Conservation (phyloP, 768 basidiomycete genomes). For the Amanita jacksonii region DNA sequence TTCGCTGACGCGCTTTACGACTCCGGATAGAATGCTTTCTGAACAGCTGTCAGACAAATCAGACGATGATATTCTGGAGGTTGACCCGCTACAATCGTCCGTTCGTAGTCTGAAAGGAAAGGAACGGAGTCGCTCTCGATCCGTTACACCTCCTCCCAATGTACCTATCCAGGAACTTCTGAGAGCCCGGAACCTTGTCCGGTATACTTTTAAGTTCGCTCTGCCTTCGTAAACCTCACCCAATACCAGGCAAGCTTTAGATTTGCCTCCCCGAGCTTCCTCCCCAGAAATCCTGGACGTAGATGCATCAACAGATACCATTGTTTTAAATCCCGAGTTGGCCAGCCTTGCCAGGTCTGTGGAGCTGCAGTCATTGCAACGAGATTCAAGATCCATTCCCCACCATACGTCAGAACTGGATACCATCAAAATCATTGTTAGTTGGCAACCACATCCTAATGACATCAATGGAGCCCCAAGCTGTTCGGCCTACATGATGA, state of each 20-base stretch:
- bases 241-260: constrained; percentile 37
- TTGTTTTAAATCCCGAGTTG: constrained; percentile 54
- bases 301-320: constrained; percentile 38
- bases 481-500: constrained; percentile 45
- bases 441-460: constrained; percentile 59
- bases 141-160: constrained; percentile 69
- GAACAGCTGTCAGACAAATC: constrained; percentile 34
- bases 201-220: constrained; percentile 27
- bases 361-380: constrained; percentile 14
- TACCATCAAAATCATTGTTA: constrained; percentile 43
- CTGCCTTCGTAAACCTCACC: neutral
- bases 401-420: constrained; percentile 25
- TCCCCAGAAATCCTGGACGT: constrained; percentile 36
- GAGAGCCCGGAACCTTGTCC: constrained; percentile 48
- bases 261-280: constrained; percentile 26
- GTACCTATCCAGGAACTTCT: constrained; percentile 44
- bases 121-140: constrained; percentile 52
- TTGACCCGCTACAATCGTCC: constrained; percentile 20
- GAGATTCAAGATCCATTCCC: constrained; percentile 15
- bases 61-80: constrained; percentile 34
- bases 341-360: constrained; percentile 38
- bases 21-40: constrained; percentile 31
- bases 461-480: constrained; percentile 29
- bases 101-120: constrained; percentile 31
- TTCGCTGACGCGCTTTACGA: too few species aligned